These are phyloP conservation scores for Zizania latifolia DNA, from an alignment of 176 grass and related monocot genomes.

Conservation along the genomic window DNA sequence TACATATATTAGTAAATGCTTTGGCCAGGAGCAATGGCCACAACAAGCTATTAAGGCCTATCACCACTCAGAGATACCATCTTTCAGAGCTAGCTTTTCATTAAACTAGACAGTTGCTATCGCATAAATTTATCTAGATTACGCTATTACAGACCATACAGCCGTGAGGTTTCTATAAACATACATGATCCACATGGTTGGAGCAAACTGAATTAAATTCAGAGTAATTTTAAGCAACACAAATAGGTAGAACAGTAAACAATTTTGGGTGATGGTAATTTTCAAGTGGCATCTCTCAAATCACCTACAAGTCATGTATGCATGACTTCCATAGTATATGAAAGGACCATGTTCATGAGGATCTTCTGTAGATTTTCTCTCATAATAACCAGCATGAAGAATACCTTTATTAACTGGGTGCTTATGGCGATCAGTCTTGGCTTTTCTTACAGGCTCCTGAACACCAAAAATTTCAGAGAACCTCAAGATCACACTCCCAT, in stretches of 20 bases:
- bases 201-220: background rate
- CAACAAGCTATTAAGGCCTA: slow-evolving; percentile 10
- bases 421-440: slow-evolving; percentile 48
- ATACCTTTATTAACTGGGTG: slow-evolving; percentile 60
- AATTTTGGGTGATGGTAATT: background rate
- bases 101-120: background rate
- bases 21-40: background rate
- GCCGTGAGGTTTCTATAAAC: background rate
- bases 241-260: background rate
- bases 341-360: background rate
- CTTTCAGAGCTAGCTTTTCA: background rate
- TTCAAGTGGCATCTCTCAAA: slow-evolving; percentile 11
- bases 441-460: slow-evolving; percentile 65
- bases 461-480: slow-evolving; percentile 97
- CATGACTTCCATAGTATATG: background rate
- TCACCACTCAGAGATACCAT: background rate
- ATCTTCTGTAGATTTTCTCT: slow-evolving; percentile 7
- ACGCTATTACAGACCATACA: slow-evolving; percentile 4
- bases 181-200: background rate
- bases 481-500: slow-evolving; percentile 70
- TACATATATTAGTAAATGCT: slow-evolving; percentile 13
- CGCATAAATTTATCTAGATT: background rate
- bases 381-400: background rate
- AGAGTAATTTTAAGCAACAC: background rate
- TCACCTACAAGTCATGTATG: slow-evolving; percentile 17